Percentiles rank a stretch among this genome's conserved stretches.
These are phyloP conservation scores for Trichothecium roseum DNA, from an alignment of 2,329 filamentous ascomycete genomes.

Conservation along the genomic window DNA sequence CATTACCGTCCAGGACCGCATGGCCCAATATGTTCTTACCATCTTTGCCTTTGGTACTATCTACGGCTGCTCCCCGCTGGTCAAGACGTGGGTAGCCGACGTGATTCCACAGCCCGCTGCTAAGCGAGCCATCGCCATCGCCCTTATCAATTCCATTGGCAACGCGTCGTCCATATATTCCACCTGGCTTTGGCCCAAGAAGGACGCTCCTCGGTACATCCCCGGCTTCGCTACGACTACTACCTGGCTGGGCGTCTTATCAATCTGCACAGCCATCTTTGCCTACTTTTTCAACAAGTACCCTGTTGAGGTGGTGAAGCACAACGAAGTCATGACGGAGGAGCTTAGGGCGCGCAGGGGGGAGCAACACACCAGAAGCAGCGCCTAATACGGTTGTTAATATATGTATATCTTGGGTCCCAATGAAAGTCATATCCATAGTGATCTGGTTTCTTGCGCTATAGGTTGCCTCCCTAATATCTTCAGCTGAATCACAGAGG, in stretches of 20 bases:
- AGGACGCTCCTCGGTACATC: constrained; percentile 5
- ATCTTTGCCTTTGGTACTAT: constrained; percentile 16
- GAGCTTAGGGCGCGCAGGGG: no score
- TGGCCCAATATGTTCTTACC: constrained; percentile 13
- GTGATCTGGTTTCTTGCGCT: no score
- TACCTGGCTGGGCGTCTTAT: constrained; percentile 9
- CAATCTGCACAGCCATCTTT: constrained; percentile 4
- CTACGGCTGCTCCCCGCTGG: constrained; percentile 15
- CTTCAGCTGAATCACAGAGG: no score
- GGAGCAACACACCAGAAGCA: no score
- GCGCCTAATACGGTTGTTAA: no score
- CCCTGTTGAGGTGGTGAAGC: no score
- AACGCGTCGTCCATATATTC: constrained; percentile 6
- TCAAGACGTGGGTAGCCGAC: constrained; percentile 12
- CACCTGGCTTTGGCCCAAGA: constrained; percentile 5
- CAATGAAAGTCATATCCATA: no score
- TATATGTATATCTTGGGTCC: no score
- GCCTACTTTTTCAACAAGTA: constrained; percentile 9
- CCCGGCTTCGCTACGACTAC: constrained; percentile 8
- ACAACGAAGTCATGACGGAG: no score
- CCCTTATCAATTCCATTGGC: constrained; percentile 55
- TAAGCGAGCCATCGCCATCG: constrained; percentile 53
- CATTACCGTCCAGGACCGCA: constrained; percentile 5
- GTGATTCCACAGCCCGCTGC: constrained; percentile 10
- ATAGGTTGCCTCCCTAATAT: no score